Evolutionary conservation across 2,329 filamentous ascomycete species (phyloP), one percentile per base, ranked within the genome.

Genomic region (Phaeosphaeria sp.): DNA sequence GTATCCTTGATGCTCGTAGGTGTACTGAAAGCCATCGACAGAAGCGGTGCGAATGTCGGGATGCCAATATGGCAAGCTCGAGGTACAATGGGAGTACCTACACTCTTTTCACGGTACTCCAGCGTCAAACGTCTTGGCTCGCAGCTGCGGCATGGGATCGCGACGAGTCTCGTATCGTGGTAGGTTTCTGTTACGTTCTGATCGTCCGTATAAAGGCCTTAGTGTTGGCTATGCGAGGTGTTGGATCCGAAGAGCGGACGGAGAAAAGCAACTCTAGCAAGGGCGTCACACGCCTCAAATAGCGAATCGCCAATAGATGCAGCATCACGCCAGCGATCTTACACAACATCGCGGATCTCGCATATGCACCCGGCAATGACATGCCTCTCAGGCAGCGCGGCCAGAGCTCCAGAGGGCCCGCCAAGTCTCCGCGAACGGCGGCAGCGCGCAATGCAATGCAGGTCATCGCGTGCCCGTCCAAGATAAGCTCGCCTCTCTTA

Each of bases 171-270:
- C 17, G 39, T 20, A 17, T 42, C 17, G 39, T 17, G 50, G 36
- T 24, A 47, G 57, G 61, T 68, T 72, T 70, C 61, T 64, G 61
- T 71, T 69, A 71, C 64, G 68, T 72, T 66, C 50, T 51, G 18
- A 25, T 21, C 18, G 22, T 25, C 33, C 43, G 50, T 25, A 47
- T 50, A 45, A 55, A 3, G 30, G 11, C 30, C 64, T 69, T 63
- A 11, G 25, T 30, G 57, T 63, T 64, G 58, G 6, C 21, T 42
- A 47, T 45, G 52, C 57, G 52, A 45, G 56, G 58, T 49, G 49
- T 36, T 40, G 47, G 42, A 36, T 51, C 60, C 65, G 67, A 71
- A 63, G 61, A n/a, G 62, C 64, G 69, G 65, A 67, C 60, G 53
- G 51, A 57, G 59, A 59, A 42, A 52, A 51, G n/a, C 18, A n/a